Conservation (phyloP, 2,329 filamentous ascomycete genomes). For the Phaeophleospora eucalypticola region DNA sequence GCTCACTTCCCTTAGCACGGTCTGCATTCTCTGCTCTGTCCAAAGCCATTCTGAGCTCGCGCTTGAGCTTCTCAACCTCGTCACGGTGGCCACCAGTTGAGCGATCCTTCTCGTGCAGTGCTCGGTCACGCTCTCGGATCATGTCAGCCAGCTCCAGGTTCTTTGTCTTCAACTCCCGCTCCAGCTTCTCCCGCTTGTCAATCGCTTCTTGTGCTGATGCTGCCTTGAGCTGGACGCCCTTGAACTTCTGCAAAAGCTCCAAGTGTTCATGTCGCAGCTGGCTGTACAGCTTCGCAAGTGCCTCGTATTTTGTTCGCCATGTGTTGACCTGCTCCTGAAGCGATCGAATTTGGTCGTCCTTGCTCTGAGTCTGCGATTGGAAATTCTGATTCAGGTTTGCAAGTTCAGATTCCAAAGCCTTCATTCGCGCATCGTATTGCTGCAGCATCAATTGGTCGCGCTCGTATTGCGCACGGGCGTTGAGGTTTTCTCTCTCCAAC, state of each 20-base stretch:
- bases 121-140: slow-evolving; percentile 93
- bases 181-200: slow-evolving; percentile 87
- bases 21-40: slow-evolving; percentile 91
- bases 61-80: slow-evolving; percentile 88
- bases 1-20: slow-evolving; percentile 86
- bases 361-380: slow-evolving; percentile 78
- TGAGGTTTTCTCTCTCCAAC: slow-evolving; percentile 89
- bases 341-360: slow-evolving; percentile 88
- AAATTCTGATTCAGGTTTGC: slow-evolving; percentile 76
- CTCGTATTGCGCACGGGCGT: slow-evolving; percentile 91
- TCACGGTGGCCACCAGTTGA: slow-evolving; percentile 82
- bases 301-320: slow-evolving; percentile 95
- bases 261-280: slow-evolving; percentile 93
- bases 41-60: slow-evolving; percentile 85
- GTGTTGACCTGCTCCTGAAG: slow-evolving; percentile 97
- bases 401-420: slow-evolving; percentile 84
- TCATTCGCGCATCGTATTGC: slow-evolving; percentile 91
- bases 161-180: slow-evolving; percentile 98
- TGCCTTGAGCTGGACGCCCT: slow-evolving; percentile 91
- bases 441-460: slow-evolving; percentile 96
- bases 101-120: slow-evolving; percentile 87
- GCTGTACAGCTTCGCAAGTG: slow-evolving; percentile 92
- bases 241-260: slow-evolving; percentile 92
- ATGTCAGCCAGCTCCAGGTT: slow-evolving; percentile 98
- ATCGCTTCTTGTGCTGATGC: slow-evolving; percentile 96